These are phyloP conservation scores for Leptomonas seymouri DNA, from an alignment of 208 protist species.

Conservation along the genomic window DNA sequence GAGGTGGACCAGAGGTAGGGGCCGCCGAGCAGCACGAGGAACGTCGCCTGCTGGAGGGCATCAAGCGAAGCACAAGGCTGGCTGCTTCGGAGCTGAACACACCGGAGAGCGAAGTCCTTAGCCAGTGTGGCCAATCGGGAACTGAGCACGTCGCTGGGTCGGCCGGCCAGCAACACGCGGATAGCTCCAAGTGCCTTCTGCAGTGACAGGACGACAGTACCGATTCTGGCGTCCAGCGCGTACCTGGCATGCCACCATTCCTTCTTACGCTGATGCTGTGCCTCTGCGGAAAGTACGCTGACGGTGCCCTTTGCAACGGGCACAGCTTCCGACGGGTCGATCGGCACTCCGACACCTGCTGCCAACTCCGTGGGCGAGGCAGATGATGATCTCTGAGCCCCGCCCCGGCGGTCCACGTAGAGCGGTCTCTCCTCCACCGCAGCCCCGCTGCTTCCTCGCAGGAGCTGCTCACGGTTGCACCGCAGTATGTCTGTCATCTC, in stretches of 20 bases:
- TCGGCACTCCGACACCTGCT: neutral
- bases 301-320: neutral
- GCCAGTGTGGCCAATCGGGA: slow-evolving; percentile 22
- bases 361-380: neutral
- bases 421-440: slow-evolving; percentile 11
- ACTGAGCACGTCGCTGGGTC: slow-evolving; percentile 25
- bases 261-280: slow-evolving; percentile 14
- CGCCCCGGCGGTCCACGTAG: neutral
- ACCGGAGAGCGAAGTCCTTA: slow-evolving; percentile 12
- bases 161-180: slow-evolving; percentile 41
- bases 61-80: slow-evolving; percentile 4
- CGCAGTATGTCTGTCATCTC: slow-evolving; percentile 24
- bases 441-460: slow-evolving; percentile 9
- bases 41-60: slow-evolving; percentile 4
- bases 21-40: slow-evolving; percentile 13
- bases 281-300: neutral
- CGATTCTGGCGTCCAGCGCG: slow-evolving; percentile 28
- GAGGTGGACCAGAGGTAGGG: slow-evolving; percentile 17
- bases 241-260: slow-evolving; percentile 39
- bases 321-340: neutral
- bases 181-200: slow-evolving; percentile 35
- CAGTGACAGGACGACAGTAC: slow-evolving; percentile 34
- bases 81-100: slow-evolving; percentile 10
- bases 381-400: neutral
- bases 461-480: slow-evolving; percentile 32